These are phyloP conservation scores for Podospora appendiculata DNA, from an alignment of 495 filamentous ascomycete genomes.

Conservation along the genomic window DNA sequence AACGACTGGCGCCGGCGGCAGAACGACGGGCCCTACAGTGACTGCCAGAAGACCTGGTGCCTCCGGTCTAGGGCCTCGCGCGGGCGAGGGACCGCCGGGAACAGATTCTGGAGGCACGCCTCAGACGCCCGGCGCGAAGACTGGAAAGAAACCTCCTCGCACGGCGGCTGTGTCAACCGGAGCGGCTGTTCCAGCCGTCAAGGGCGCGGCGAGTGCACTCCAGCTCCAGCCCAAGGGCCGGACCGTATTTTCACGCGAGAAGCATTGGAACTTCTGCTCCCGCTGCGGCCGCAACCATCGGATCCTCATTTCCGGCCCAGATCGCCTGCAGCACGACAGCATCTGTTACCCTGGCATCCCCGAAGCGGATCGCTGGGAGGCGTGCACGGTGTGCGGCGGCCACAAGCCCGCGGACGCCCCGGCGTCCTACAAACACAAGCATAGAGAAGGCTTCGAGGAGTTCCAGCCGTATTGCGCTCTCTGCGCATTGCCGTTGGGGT, in stretches of 20 bases:
- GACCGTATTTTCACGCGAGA: not conserved
- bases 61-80: not conserved
- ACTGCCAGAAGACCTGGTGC: not conserved
- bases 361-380: not conserved
- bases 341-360: conserved; percentile 11
- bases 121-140: too few species aligned
- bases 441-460: not conserved
- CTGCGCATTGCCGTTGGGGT: conserved; percentile 5
- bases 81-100: too few species aligned
- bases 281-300: conserved; percentile 19
- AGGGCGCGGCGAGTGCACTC: not conserved
- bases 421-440: not conserved
- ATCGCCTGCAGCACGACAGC: conserved; percentile 16
- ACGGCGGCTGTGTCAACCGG: not conserved
- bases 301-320: conserved; percentile 3
- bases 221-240: too few species aligned
- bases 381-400: conserved; percentile 1
- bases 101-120: too few species aligned
- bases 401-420: not conserved
- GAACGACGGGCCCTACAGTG: not conserved
- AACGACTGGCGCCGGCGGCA: too few species aligned
- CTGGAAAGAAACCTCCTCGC: not conserved
- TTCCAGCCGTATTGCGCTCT: conserved; percentile 2
- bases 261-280: conserved; percentile 12
- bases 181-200: not conserved